Conservation (phyloP, 352 stramenopile species). For the Globisporangium cystogenes region DNA sequence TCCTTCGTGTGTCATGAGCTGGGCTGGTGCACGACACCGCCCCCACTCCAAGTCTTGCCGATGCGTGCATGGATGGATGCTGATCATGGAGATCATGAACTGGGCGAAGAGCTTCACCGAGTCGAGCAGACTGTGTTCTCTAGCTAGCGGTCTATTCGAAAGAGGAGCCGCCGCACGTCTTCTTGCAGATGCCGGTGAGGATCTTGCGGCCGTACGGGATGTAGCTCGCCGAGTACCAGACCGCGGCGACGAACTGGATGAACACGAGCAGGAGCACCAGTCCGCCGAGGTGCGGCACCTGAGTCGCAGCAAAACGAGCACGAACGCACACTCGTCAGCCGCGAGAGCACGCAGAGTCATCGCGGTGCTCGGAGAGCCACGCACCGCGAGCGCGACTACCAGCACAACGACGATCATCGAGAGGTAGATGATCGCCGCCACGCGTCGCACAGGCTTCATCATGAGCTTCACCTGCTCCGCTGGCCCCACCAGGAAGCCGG, state of each 20-base stretch:
- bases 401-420: conserved; percentile 75
- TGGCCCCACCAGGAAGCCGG: conserved; percentile 75
- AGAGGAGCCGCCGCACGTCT: conserved; percentile 38
- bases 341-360: no score
- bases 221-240: conserved; percentile 86
- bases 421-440: conserved; percentile 71
- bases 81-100: no score
- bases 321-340: neutral
- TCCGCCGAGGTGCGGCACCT: conserved; percentile 59
- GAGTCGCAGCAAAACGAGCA: neutral
- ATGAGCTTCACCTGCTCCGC: conserved; percentile 84
- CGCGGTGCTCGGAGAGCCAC: neutral
- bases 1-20: no score
- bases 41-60: no score
- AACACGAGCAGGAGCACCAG: conserved; percentile 77
- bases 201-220: conserved; percentile 83
- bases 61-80: no score
- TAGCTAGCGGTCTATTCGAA: conserved; percentile 18
- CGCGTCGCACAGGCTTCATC: conserved; percentile 76
- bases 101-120: no score
- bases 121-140: neutral
- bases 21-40: no score
- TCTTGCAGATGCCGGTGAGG: conserved; percentile 55
- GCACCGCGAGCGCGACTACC: conserved; percentile 60
- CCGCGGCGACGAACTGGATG: conserved; percentile 64